These are phyloP conservation scores for Pelargonium cotyledonis DNA, from an alignment of 441 rosid species.

Conservation along the genomic window DNA sequence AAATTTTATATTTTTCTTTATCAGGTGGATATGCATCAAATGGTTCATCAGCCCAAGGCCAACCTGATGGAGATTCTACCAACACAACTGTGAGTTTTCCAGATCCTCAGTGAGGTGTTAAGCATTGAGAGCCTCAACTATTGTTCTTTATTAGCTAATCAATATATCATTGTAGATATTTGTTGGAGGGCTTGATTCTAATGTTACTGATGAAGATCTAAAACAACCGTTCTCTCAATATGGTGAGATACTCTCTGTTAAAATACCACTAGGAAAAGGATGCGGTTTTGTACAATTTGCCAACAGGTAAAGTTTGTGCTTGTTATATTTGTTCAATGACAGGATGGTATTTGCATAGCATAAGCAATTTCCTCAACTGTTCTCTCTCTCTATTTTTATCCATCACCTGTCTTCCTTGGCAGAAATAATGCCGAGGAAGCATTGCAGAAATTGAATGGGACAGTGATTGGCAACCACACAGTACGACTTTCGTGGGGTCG, in stretches of 20 bases:
- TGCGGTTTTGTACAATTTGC: conserved; percentile 92
- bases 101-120: conserved; percentile 10
- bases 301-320: conserved; percentile 44
- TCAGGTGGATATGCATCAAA: conserved; percentile 62
- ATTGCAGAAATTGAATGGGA: conserved; percentile 68
- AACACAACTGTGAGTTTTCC: conserved; percentile 73
- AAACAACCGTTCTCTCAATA: conserved; percentile 60
- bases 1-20: not conserved
- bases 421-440: conserved; percentile 88
- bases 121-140: conserved; percentile 19
- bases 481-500: conserved; percentile 99
- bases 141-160: conserved; percentile 24
- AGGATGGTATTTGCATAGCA: not conserved
- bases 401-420: conserved; percentile 20
- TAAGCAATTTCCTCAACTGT: conserved; percentile 6
- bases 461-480: conserved; percentile 70
- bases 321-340: not conserved
- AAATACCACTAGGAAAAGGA: conserved; percentile 81
- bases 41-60: conserved; percentile 49
- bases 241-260: conserved; percentile 81
- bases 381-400: not conserved
- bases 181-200: conserved; percentile 90
- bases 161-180: conserved; percentile 51
- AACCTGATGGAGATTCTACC: conserved; percentile 63
- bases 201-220: conserved; percentile 75